Evolutionary conservation across 345 rosid genomes (phyloP), one percentile per base, ranked within the genome.

Genomic region (Bruguiera parviflora): DNA sequence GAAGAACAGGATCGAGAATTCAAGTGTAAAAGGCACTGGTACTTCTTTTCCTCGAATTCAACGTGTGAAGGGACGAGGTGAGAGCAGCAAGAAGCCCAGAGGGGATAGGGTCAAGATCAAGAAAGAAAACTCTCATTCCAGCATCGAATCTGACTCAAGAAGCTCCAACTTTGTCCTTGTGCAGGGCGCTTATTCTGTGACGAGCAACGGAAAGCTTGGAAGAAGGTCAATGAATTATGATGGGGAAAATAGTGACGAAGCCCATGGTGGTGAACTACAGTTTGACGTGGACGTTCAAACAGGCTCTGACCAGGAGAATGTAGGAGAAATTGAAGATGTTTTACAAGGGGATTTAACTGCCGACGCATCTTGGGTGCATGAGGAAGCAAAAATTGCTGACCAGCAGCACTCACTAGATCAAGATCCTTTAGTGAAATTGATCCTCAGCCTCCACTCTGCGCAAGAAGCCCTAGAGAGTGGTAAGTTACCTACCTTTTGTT

Each of bases 111-210:
- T 86, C 91, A 86, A 85, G 85, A 83, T 91, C 55, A 79, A 89
- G 81, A 86, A 88, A 77, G 86, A 84, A 76, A 88, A 88, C 83
- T 89, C 89, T 86, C 91, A 65, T 80, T 91, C 96, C 83, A 87
- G 93, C 76, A 64, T 87, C 82, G 92, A 81, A 77, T 93, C 97
- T 71, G 92, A 95, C 83, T 90, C 91, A 25, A 85, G 91, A 87
- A 87, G 93, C 92, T 82, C 89, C 77, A 83, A 88, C 73, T 86
- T 86, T 88, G 81, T 90, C 70, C 88, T 90, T 87, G 63, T 71
- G 83, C 93, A 86, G 89, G 91, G 84, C 81, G 77, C 66, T 70
- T 78, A 58, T 64, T 80, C 59, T 64, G 80, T 74, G 58, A 79
- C 80, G 55, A 86, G 86, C 72, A 83, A 86, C 69, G 86, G 89